Evolutionary conservation across 257 asterid species (phyloP), one percentile per base, ranked within the genome.

Genomic region (Solanum virginianum): DNA sequence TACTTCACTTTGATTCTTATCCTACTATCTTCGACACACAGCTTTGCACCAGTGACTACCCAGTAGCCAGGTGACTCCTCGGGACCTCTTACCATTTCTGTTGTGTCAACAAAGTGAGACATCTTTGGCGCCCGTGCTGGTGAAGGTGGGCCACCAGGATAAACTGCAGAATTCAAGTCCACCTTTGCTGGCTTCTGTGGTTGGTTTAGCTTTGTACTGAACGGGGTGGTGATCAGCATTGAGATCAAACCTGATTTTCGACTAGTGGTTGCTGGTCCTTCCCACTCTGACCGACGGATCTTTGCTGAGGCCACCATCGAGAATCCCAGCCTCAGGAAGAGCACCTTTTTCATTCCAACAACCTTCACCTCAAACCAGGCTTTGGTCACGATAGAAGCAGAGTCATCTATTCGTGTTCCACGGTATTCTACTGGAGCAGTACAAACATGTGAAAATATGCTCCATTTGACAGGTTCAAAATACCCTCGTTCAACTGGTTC

Each of bases 231-330:
- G 77, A 94, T 93, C 90, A 95, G 57, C 94, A 92, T 91, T 7
- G 98, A 94, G 4, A 95, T 91, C 75, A 94, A 70, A 6, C 99
- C 99, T 0, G 99, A 95, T 87, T 91, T 96, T 83, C 95, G 91
- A 7, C 93, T 88, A 20, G 90, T 71, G 32, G 88, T 84, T 1
- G 95, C 54, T 1, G 98, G 95, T 8, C 95, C 99, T 11, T 93
- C 98, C 99, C 99, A 96, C 72, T 96, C 99, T 2, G 98, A 92
- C 87, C 98, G 89, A 18, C 98, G 95, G 84, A 95, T 94, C 66
- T 77, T 59, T 24, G 96, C 90, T 7, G 97, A 95, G 11, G 93
- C 90, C 43, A 94, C 98, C 94, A 85, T 91, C 5, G 99, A 94
- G 88, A 94, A 96, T 70, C 98, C 98, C 13, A 96, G 92, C 89